phyloP scores from a whole-genome alignment of 345 rosid genomes.

The Murraya koenigii region DNA sequence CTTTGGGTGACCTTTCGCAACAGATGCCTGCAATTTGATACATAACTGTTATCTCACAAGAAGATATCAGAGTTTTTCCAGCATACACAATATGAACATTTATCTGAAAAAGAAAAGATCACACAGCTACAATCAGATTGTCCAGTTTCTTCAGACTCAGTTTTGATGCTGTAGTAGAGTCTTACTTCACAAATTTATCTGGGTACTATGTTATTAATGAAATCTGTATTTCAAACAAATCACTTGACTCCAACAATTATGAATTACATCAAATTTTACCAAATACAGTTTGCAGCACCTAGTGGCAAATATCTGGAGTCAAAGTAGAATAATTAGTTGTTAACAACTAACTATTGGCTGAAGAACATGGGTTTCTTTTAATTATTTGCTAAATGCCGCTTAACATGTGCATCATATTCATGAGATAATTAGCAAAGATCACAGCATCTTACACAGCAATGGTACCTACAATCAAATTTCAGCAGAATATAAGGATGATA shows the following conservation, averaged over 20 bases:
- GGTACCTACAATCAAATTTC: not conserved
- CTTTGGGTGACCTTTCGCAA: slow-evolving; percentile 61
- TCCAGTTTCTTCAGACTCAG: not conserved
- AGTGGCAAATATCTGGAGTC: not conserved
- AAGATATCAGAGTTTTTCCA: not conserved
- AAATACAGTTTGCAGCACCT: no score
- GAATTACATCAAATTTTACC: no score
- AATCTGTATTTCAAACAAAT: no score
- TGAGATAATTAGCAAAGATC: not conserved
- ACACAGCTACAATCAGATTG: not conserved
- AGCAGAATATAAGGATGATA: not conserved
- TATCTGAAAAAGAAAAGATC: not conserved
- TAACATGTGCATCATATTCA: not conserved
- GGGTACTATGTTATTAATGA: no score
- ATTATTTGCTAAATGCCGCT: no score
- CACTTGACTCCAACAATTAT: no score
- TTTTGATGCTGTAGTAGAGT: not conserved
- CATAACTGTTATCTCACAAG: not conserved
- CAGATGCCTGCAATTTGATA: slow-evolving; percentile 42
- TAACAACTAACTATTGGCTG: no score
- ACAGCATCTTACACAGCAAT: no score
- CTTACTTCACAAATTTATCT: no score
- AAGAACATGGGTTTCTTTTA: no score
- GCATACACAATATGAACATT: not conserved
- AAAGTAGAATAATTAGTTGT: not conserved